phyloP scores from a whole-genome alignment of 1,139 yeast species.

The Debaryomycetaceae sp. region DNA sequence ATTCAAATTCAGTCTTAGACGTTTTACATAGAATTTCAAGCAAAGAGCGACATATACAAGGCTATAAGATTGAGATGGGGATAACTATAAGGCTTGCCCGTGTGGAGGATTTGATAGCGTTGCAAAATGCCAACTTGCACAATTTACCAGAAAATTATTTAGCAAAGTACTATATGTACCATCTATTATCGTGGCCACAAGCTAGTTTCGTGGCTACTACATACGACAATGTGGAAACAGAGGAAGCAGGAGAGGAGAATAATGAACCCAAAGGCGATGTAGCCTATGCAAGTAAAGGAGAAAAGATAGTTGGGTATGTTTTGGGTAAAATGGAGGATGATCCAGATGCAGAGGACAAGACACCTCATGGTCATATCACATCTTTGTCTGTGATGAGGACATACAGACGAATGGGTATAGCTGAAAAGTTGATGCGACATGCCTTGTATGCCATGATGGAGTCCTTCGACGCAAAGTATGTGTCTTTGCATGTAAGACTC shows the following conservation, averaged over 20 bases:
- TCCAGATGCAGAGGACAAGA: slow-evolving; percentile 65
- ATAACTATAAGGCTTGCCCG: slow-evolving; percentile 89
- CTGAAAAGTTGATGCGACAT: slow-evolving; percentile 90
- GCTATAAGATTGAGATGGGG: slow-evolving; percentile 46
- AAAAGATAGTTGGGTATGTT: slow-evolving; percentile 89
- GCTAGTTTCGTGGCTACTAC: slow-evolving; percentile 95
- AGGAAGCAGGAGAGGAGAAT: slow-evolving; percentile 20
- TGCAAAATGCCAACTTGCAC: slow-evolving; percentile 93
- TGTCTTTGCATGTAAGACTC: slow-evolving; percentile 89
- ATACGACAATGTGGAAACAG: slow-evolving; percentile 38
- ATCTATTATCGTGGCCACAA: slow-evolving; percentile 94
- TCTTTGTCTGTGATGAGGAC: slow-evolving; percentile 94
- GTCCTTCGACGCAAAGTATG: slow-evolving; percentile 77
- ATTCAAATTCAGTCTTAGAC: background rate
- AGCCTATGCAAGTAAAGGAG: slow-evolving; percentile 60
- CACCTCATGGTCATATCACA: slow-evolving; percentile 93
- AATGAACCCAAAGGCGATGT: slow-evolving; percentile 49
- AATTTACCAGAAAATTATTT: slow-evolving; percentile 94
- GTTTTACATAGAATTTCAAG: background rate
- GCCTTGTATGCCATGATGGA: slow-evolving; percentile 77
- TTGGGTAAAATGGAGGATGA: slow-evolving; percentile 97
- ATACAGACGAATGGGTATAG: slow-evolving; percentile 91
- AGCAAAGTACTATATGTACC: slow-evolving; percentile 90
- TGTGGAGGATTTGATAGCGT: slow-evolving; percentile 81
- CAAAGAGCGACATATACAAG: background rate